Evolutionary conservation across 1,284 basidiomycete species (phyloP).

Genomic region (Porodaedalea pini): DNA sequence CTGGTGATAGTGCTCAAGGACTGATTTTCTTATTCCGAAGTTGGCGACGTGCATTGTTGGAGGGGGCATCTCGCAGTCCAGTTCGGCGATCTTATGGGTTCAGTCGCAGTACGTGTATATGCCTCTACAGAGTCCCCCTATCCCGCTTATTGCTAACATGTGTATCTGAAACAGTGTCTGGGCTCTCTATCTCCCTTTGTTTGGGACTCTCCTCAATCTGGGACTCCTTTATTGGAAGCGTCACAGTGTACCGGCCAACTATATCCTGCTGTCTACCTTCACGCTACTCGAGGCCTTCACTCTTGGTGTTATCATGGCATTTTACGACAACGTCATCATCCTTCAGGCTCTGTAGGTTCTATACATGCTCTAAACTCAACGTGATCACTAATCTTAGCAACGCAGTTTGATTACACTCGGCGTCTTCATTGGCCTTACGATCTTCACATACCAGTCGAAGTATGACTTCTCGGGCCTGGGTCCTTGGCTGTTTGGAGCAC

Average conservation of each 20-base stretch:
- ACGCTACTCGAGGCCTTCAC: constrained; percentile 79
- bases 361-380: background rate
- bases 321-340: constrained; percentile 74
- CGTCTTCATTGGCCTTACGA: constrained; percentile 80
- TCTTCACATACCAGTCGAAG: constrained; percentile 86
- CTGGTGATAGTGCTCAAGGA: background rate
- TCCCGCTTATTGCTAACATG: background rate
- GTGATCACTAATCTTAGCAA: constrained; percentile 21
- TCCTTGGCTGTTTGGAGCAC: constrained; percentile 76
- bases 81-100: constrained; percentile 59
- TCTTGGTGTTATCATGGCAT: constrained; percentile 74
- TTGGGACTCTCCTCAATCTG: constrained; percentile 73
- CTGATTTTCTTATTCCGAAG: constrained; percentile 36
- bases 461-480: constrained; percentile 87
- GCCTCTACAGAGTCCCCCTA: background rate
- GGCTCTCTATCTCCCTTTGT: constrained; percentile 71
- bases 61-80: constrained; percentile 60
- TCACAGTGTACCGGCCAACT: constrained; percentile 79
- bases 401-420: constrained; percentile 76
- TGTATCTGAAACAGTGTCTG: constrained; percentile 47
- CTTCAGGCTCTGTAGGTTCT: constrained; percentile 73
- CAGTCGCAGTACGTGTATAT: constrained; percentile 52
- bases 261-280: constrained; percentile 73
- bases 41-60: constrained; percentile 68
- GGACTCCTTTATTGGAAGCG: constrained; percentile 84